A percentile compares a stretch with the other conserved stretches of the same genome.
Evolutionary conservation across 139 green algal species (phyloP).

Genomic region (Picochlorum sp.): DNA sequence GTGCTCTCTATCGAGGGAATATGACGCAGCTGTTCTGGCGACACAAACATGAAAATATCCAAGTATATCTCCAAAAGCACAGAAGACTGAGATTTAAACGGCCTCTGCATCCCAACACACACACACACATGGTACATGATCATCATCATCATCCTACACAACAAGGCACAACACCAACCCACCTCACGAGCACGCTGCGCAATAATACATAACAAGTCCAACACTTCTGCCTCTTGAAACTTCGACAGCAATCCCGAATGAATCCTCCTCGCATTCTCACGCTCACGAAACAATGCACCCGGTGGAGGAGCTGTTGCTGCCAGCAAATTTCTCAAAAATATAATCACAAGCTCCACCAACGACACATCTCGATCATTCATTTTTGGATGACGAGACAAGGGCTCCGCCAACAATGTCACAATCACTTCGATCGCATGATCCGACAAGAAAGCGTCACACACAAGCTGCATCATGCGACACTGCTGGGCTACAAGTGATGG

Average conservation of each 20-base stretch:
- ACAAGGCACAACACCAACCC: neutral
- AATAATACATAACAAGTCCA: conserved; percentile 65
- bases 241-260: conserved; percentile 36
- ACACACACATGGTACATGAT: neutral
- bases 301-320: conserved; percentile 25
- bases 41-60: conserved; percentile 29
- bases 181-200: conserved; percentile 36
- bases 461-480: conserved; percentile 35
- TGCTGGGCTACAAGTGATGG: conserved; percentile 33
- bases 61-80: conserved; percentile 67
- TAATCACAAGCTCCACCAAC: conserved; percentile 77
- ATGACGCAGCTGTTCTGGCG: conserved; percentile 14
- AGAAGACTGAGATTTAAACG: conserved; percentile 47
- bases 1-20: neutral
- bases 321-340: conserved; percentile 82
- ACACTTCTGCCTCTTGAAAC: conserved; percentile 49
- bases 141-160: neutral
- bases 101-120: conserved; percentile 1
- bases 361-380: conserved; percentile 47
- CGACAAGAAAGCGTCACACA: conserved; percentile 61
- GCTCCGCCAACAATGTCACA: conserved; percentile 55
- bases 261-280: neutral
- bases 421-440: conserved; percentile 54
- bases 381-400: conserved; percentile 53
- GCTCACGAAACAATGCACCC: conserved; percentile 22